Base-by-base conservation (phyloP, 495 filamentous ascomycete genomes). In the Aspergillus affinis region DNA sequence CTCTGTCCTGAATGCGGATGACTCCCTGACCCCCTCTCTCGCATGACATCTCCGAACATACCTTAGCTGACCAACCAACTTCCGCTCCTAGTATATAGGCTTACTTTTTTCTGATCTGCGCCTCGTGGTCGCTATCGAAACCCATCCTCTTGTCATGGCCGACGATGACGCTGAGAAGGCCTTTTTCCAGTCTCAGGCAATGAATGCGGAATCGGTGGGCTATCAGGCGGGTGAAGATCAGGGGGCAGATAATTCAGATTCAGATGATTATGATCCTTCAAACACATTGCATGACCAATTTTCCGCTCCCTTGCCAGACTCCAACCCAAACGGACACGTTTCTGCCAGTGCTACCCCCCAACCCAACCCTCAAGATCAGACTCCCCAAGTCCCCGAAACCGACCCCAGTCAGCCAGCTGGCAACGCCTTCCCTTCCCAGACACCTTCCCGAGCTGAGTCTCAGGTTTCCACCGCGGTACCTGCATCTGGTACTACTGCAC, bases 131-230 rank as follows among this genome's bases (percentile, higher is more conserved):
- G 41, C 47, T 30, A 60, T 32, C 57, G 54, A 45, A 26, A 32
- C 48, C 51, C 61, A 63, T 53, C 51, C 52, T 51, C 52, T 64
- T 55, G 61, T 58, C 69, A 87, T 87, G 85, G 82, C 82, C 56
- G 83, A 85, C 65, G 75, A 82, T 61, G 82, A 86, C 63, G 78
- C 82, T 54, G 85, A 88, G 71, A 72, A 81, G 58, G 84, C 86
- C 66, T 86, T 88, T 67, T 78, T 77, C 56, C 80, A 84, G 67
- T 82, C 78, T 63, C 78, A 81, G 66, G 78, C 78, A 62, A 84
- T 78, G 72, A 73, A 72, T 57, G 60, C 75, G 69, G 80, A 80
- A 57, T 75, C 72, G 60, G 69, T 64, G 58, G 66, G 68, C 55
- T 67, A 76, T 66, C 68, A 69, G 54, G 64, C 67, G 55, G 64